These are phyloP conservation scores for Calocybe gambosa DNA, from an alignment of 1,284 basidiomycete species.

Conservation along the genomic window DNA sequence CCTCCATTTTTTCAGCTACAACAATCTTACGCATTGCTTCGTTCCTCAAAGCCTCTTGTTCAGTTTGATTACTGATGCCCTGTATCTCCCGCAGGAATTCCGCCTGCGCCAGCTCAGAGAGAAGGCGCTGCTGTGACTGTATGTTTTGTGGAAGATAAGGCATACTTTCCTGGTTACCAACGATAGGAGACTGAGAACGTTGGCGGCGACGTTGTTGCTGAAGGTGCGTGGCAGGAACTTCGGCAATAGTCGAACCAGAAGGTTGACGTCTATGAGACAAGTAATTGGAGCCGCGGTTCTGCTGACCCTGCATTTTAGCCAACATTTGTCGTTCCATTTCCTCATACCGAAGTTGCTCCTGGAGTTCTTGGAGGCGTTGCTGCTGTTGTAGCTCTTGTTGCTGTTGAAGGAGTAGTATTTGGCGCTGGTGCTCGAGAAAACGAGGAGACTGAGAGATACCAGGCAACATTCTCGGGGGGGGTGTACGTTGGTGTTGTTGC, in stretches of 20 bases:
- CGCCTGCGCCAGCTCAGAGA: constrained; percentile 65
- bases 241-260: constrained; percentile 33
- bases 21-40: constrained; percentile 84
- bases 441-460: constrained; percentile 61
- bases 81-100: constrained; percentile 62
- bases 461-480: constrained; percentile 66
- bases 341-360: constrained; percentile 56
- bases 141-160: constrained; percentile 53
- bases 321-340: constrained; percentile 56
- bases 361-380: constrained; percentile 47
- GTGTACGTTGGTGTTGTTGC: constrained; percentile 46
- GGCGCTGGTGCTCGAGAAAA: constrained; percentile 65
- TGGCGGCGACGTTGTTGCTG: constrained; percentile 36
- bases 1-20: constrained; percentile 83
- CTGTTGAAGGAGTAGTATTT: constrained; percentile 48
- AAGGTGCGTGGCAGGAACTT: constrained; percentile 32
- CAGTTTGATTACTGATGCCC: constrained; percentile 41
- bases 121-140: constrained; percentile 64
- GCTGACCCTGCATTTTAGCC: constrained; percentile 42
- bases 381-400: constrained; percentile 58
- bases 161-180: constrained; percentile 40
- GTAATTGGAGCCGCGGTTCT: constrained; percentile 25
- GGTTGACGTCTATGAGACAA: constrained; percentile 33
- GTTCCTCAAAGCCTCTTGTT: constrained; percentile 63
- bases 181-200: constrained; percentile 47